Base-by-base conservation (phyloP, 768 basidiomycete species). In the Pholiota microspora region DNA sequence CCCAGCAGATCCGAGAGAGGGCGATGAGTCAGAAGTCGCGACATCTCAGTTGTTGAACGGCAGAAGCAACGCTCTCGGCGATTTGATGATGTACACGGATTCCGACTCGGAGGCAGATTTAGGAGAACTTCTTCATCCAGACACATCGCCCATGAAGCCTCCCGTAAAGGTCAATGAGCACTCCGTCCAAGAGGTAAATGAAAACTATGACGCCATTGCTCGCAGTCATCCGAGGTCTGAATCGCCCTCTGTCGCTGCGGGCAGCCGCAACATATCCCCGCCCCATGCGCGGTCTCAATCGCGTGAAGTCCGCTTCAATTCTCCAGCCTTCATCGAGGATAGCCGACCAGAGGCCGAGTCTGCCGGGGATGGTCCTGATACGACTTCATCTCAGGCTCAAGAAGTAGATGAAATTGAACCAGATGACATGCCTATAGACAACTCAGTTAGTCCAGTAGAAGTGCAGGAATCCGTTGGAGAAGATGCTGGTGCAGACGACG, bases 71-170 rank as follows among this genome's bases (percentile, higher is more conserved):
- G 51, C 45, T 13, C 54, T 31, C 8, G 23, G 21, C 24, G 47
- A 24, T 2, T 18, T 49, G 7, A 35, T 2, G 53, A 55, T 25
- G 53, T 54, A 54, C 15, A 28, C 45, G 0, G 53, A 54, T 18
- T 54, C 53, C n/a, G 53, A 54, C 24, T 54, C 53, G 25, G 53
- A 52, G 2, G 24, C 29, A 13, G 51, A 52, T 45, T 13, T 52
- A 13, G 51, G 32, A 27, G 32, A 45, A 15, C 25, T 31, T 42
- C 6, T 34, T 15, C 45, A 46, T 2, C n/a, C 23, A 8, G 27
- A 28, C 7, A 18, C 18, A 15, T 35, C 45, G 31, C 32, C 45
- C 10, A 13, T 28, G 3, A 23, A 32, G 25, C 13, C 12, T 47
- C n/a, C 25, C 29, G 29, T 5, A 27, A 32, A 47, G 7, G 45